These are phyloP conservation scores for Plasmodium malariae DNA, from an alignment of 169 alveolate genomes.

Conservation along the genomic window DNA sequence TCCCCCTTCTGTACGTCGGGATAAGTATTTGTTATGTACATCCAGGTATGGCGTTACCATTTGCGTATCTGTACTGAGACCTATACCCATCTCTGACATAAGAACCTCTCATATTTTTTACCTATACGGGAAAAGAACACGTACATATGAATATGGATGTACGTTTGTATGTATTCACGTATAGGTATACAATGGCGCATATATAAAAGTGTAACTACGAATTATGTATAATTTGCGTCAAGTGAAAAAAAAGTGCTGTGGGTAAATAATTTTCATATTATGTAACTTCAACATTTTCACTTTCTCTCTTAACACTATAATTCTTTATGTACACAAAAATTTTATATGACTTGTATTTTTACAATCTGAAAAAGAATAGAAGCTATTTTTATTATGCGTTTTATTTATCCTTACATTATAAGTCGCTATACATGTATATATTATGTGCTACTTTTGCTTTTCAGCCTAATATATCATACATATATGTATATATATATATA, in stretches of 20 bases:
- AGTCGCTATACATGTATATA: background rate
- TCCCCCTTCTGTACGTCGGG: background rate
- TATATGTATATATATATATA: no score
- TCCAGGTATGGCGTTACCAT: constrained; percentile 26
- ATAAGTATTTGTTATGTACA: background rate
- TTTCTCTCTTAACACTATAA: no score
- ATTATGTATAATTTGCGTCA: no score
- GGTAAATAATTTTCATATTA: no score
- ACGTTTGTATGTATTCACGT: background rate
- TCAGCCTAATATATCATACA: background rate
- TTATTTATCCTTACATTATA: constrained; percentile 1
- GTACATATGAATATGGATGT: background rate
- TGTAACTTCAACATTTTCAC: no score
- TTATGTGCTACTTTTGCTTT: background rate
- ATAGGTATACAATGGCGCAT: no score
- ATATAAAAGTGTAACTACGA: no score
- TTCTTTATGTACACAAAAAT: no score
- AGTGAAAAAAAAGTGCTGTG: no score
- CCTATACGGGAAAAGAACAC: constrained; percentile 9
- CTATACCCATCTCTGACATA: constrained; percentile 70
- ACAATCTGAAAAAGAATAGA: no score
- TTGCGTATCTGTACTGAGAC: constrained; percentile 65
- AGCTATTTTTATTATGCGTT: no score
- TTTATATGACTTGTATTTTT: no score
- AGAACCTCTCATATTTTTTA: constrained; percentile 61